Evolutionary conservation across 441 rosid species (phyloP).

Genomic region (Raphanus hybrid): DNA sequence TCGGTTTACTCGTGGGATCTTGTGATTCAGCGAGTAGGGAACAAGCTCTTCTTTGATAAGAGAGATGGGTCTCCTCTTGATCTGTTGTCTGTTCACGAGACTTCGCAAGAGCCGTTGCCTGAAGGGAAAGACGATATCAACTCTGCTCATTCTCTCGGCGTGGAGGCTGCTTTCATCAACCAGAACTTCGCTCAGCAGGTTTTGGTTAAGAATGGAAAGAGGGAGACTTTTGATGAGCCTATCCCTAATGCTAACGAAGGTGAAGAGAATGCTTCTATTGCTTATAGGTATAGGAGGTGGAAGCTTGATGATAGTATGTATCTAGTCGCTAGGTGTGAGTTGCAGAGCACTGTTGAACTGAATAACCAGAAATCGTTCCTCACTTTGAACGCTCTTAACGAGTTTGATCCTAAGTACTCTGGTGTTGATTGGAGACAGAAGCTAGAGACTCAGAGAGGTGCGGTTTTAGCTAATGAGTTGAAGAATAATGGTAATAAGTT

Average conservation of each 20-base stretch:
- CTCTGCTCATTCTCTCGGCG: constrained; percentile 78
- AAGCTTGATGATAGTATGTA: constrained; percentile 80
- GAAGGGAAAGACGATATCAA: constrained; percentile 94
- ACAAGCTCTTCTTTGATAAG: constrained; percentile 87
- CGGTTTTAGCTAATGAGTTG: constrained; percentile 88
- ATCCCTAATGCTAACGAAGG: constrained; percentile 90
- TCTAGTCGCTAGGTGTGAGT: constrained; percentile 88
- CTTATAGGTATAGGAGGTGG: constrained; percentile 89
- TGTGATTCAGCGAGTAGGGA: constrained; percentile 89
- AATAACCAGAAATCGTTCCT: constrained; percentile 75
- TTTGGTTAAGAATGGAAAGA: constrained; percentile 79
- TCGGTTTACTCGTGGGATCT: constrained; percentile 97
- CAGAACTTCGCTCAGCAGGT: constrained; percentile 93
- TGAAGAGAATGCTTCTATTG: constrained; percentile 88
- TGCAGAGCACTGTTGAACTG: constrained; percentile 79
- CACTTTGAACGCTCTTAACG: constrained; percentile 88
- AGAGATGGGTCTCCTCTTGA: constrained; percentile 87
- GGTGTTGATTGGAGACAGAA: constrained; percentile 99
- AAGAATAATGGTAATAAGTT: constrained; percentile 90
- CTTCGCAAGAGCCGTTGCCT: constrained; percentile 87
- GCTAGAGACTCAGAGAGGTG: constrained; percentile 93
- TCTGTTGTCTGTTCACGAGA: constrained; percentile 85
- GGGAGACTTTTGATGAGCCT: constrained; percentile 75
- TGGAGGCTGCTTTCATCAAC: constrained; percentile 88
- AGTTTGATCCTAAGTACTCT: constrained; percentile 89